Base-by-base conservation (phyloP, 371 early-diverging fungal species). In the Amoeboaphelidium protococcarum region DNA sequence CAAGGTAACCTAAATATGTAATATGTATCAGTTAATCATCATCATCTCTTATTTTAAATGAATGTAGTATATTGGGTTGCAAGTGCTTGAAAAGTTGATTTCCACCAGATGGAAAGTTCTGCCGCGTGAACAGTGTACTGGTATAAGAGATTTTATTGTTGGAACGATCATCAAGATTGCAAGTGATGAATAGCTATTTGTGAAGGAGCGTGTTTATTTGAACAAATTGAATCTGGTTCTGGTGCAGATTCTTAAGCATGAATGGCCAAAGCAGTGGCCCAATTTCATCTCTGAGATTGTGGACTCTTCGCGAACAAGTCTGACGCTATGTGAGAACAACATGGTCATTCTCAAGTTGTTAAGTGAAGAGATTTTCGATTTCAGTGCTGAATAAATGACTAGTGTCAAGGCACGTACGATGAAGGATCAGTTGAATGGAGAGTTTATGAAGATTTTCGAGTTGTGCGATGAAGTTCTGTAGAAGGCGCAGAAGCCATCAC, bases 181-280 rank as follows among this genome's bases (percentile, higher is more conserved):
- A 2, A 78, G 82, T 2, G 78, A 82, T 42, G 91, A 90, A 53
- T 58, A 58, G 16, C 59, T 67, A 1, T 60, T 87, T 31, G 54
- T 65, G 37, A 68, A 66, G 42, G 76, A 90, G 52, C 70, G 72
- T 47, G 68, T 76, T 12, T 76, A 78, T 44, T 64, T 94, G 49
- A 74, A 66, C 61, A 94, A 91, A 61, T 71, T 95, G 40, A 91
- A 95, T 66, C 66, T 87, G 67, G 82, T 83, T 10, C 62, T 95
- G 46, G 95, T 95, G 1, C 89, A 94, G 71, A 88, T 99, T 42
- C 65, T 98, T 50, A 99, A 99, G 64, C 92, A 96, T 62, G 99
- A 99, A 58, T 99, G 99, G 99, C 99, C 99, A 16, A 80, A 84
- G 50, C 84, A 91, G 56, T 99, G 98, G 98, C 98, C 99, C 2